phyloP scores from a whole-genome alignment of 768 basidiomycete genomes.

The Scleroderma bovista region DNA sequence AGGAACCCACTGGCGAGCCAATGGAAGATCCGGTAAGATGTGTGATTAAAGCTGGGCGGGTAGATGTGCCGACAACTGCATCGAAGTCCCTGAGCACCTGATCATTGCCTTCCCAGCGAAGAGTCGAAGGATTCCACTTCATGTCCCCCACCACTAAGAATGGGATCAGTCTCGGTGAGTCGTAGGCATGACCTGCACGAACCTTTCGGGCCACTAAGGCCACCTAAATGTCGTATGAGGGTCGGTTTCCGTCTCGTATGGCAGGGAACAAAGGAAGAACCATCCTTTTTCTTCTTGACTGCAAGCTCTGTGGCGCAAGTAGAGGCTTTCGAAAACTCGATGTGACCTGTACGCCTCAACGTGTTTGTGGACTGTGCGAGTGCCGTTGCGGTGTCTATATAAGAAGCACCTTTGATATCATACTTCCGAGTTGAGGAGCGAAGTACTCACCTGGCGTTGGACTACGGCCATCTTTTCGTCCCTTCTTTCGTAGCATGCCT shows the following conservation, averaged over 20 bases:
- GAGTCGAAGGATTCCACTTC: slow-evolving; percentile 89
- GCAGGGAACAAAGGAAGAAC: slow-evolving; percentile 37
- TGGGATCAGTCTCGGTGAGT: slow-evolving; percentile 9
- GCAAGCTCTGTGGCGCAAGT: slow-evolving; percentile 28
- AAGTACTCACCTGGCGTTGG: slow-evolving; percentile 34
- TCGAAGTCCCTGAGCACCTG: slow-evolving; percentile 89
- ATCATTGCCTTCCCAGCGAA: slow-evolving; percentile 98
- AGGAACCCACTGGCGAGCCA: slow-evolving; percentile 70
- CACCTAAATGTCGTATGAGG: slow-evolving; percentile 79
- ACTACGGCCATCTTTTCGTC: slow-evolving; percentile 41
- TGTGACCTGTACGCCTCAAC: slow-evolving; percentile 51
- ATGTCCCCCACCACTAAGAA: slow-evolving; percentile 87
- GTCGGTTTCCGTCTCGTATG: slow-evolving; percentile 73
- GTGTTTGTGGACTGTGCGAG: slow-evolving; percentile 44
- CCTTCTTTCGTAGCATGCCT: slow-evolving; percentile 54
- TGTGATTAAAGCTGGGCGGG: slow-evolving; percentile 92
- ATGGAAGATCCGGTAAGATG: slow-evolving; percentile 87
- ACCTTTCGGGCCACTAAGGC: slow-evolving; percentile 69
- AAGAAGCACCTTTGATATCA: neutral
- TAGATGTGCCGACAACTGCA: slow-evolving; percentile 67
- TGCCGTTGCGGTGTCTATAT: slow-evolving; percentile 20
- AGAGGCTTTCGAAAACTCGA: slow-evolving; percentile 45
- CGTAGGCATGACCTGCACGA: slow-evolving; percentile 14
- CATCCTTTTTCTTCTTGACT: slow-evolving; percentile 52
- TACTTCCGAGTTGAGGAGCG: neutral